Evolutionary conservation across 208 protist genomes (phyloP).

Genomic region (Tritrichomonas musculus): DNA sequence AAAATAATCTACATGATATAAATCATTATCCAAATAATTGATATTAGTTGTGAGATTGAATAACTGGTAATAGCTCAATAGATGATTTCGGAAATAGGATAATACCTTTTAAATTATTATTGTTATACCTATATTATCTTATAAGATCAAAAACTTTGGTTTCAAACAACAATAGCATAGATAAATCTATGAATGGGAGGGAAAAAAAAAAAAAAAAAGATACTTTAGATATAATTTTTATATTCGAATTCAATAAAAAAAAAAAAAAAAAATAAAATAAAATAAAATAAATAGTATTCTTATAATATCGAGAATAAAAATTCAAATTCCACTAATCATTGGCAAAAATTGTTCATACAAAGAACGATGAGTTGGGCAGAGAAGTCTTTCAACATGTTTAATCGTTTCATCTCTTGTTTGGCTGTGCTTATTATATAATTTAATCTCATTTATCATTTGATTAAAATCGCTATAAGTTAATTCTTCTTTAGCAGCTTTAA

Average conservation of each 20-base stretch:
- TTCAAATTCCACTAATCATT: neutral
- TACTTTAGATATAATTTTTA: neutral
- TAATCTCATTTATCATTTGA: constrained; percentile 26
- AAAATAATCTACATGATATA: no score
- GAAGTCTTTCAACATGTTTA: neutral
- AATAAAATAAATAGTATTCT: neutral
- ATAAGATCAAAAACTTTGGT: no score
- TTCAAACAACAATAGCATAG: no score
- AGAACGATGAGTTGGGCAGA: neutral
- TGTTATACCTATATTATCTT: no score
- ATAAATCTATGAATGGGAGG: neutral
- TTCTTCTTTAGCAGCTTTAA: constrained; percentile 12
- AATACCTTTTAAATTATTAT: no score
- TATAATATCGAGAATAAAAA: neutral
- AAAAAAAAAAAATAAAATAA: no score
- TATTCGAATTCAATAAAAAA: neutral
- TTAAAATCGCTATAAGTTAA: neutral
- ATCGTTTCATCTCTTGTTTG: neutral
- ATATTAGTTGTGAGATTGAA: no score
- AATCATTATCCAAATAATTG: no score
- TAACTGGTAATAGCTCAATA: no score
- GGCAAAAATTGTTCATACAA: constrained; percentile 17
- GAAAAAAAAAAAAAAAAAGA: no score
- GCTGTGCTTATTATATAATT: neutral
- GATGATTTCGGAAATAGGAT: no score